Base-by-base conservation (phyloP, 2,329 filamentous ascomycete genomes). In the Aschersonia sp. region DNA sequence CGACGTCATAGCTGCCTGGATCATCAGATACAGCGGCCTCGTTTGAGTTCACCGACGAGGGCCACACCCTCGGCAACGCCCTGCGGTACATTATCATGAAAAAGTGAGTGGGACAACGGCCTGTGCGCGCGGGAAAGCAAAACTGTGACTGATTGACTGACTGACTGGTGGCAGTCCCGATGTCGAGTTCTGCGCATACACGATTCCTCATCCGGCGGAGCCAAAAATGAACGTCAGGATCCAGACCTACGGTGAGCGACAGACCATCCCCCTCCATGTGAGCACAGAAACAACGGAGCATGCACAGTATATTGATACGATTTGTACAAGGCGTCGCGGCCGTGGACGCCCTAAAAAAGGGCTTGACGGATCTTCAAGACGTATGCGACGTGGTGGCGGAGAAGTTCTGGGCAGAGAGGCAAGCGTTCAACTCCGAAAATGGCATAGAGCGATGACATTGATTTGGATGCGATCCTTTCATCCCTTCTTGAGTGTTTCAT, bases 151-250 rank as follows among this genome's bases (percentile, higher is more conserved):
- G 14, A 22, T 14, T 46, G 5, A 43, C 11, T 45, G 5, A 43
- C 11, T 45, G 43, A 54, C 47, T 30, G 41, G 9, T 47, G 11
- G 47, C 54, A 97, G 90, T 64, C 90, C 92, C 32, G 81, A 92
- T 53, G 92, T 98, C 50, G 92, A 98, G 64, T 95, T 98, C 68
- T 97, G 92, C 66, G 92, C 90, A 51, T 98, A 98, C 66, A 87
- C 90, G 6, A 97, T 98, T 51, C 92, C 92, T 32, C 92, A 98
- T 67, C 92, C 92, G 45, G 94, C 89, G 40, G 92, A 98, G 66
- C 72, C 82, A 41, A 92, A 94, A 68, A 95, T 98, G 90, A 95
- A 97, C 61, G 72, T 98, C 52, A 80, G 92, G 58, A 97, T 98
- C 52, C 92, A 98, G 67, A 98, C 90, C 55, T 97, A 92, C 59